Conservation (phyloP, 129 eudicot genomes). For the Rutidosis leptorrhynchoides region DNA sequence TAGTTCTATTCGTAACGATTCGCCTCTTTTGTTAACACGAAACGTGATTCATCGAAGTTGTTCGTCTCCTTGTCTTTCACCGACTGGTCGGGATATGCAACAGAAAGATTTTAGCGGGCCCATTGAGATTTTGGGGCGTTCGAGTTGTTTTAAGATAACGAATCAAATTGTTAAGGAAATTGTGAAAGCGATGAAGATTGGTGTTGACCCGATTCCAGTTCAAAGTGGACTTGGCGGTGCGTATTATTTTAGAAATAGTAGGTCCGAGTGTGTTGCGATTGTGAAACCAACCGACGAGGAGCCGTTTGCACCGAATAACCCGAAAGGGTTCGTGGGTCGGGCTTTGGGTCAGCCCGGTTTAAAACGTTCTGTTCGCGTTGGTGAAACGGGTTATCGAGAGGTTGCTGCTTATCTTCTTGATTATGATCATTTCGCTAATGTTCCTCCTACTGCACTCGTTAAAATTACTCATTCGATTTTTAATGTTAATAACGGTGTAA, state of each 20-base stretch:
- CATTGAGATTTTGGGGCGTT: slow-evolving; percentile 63
- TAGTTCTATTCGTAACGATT: slow-evolving; percentile 70
- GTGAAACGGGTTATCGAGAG: slow-evolving; percentile 79
- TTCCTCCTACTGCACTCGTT: slow-evolving; percentile 78
- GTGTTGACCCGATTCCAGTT: slow-evolving; percentile 78
- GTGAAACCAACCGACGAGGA: slow-evolving; percentile 90
- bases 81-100: slow-evolving; percentile 70
- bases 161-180: slow-evolving; percentile 67
- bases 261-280: slow-evolving; percentile 74
- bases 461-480: slow-evolving; percentile 82
- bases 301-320: slow-evolving; percentile 85
- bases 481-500: slow-evolving; percentile 66
- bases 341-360: slow-evolving; percentile 81
- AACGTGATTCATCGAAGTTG: slow-evolving; percentile 72
- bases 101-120: slow-evolving; percentile 70
- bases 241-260: slow-evolving; percentile 56
- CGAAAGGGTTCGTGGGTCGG: slow-evolving; percentile 77
- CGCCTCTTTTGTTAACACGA: slow-evolving; percentile 69
- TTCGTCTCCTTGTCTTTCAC: slow-evolving; percentile 82
- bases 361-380: slow-evolving; percentile 75
- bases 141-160: slow-evolving; percentile 43
- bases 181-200: slow-evolving; percentile 61
- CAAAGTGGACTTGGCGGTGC: slow-evolving; percentile 85
- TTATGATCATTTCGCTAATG: too few relatives aligned
- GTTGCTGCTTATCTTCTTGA: slow-evolving; percentile 88